phyloP scores from a whole-genome alignment of 164 flowering plant species.

The Buxus sempervirens region DNA sequence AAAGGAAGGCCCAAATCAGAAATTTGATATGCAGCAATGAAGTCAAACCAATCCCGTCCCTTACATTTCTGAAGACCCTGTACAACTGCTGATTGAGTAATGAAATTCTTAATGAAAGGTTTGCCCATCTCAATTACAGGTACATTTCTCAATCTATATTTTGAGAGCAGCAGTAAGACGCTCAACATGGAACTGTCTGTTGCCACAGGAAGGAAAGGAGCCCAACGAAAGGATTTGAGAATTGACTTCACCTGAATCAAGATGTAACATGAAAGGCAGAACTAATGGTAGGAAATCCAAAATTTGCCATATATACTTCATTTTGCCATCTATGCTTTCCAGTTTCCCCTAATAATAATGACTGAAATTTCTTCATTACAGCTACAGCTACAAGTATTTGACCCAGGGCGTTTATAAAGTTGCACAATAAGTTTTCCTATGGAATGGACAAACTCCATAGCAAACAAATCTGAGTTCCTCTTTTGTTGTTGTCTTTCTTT shows the following conservation, averaged over 20 bases:
- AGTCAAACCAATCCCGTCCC: slow-evolving; percentile 94
- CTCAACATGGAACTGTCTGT: slow-evolving; percentile 75
- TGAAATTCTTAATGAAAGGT: slow-evolving; percentile 66
- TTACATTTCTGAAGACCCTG: slow-evolving; percentile 71
- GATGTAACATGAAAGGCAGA: not conserved
- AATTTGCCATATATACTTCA: no score
- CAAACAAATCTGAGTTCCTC: no score
- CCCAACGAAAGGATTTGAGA: slow-evolving; percentile 69
- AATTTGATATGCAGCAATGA: slow-evolving; percentile 50
- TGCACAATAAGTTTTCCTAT: no score
- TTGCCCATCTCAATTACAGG: slow-evolving; percentile 72
- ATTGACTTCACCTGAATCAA: slow-evolving; percentile 65
- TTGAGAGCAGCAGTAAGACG: slow-evolving; percentile 74
- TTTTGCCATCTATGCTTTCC: no score
- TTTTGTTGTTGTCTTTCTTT: no score
- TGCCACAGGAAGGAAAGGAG: slow-evolving; percentile 81
- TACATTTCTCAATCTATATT: slow-evolving; percentile 79
- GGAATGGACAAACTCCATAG: no score
- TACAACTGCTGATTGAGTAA: slow-evolving; percentile 86
- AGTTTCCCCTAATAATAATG: no score
- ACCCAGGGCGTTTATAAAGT: no score
- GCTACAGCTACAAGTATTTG: no score
- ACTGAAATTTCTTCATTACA: no score
- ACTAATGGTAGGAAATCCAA: not conserved
- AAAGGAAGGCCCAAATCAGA: slow-evolving; percentile 91